These are phyloP conservation scores for Phytophthora rubi DNA, from an alignment of 352 stramenopile genomes.

Conservation along the genomic window DNA sequence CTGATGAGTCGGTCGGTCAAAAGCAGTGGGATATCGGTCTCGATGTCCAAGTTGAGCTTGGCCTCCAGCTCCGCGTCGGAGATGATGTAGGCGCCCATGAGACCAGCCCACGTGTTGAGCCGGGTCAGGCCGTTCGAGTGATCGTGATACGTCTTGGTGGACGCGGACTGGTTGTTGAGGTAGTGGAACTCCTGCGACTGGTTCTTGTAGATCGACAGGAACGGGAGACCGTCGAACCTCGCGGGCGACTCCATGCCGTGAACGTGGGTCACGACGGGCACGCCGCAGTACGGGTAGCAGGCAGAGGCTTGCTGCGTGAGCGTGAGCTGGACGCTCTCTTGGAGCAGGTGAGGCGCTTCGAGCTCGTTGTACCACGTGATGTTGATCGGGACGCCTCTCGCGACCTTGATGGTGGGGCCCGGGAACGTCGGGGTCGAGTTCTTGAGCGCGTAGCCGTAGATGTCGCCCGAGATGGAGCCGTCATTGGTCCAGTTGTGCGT, in stretches of 20 bases:
- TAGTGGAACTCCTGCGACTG: slow-evolving; percentile 53
- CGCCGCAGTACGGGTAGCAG: slow-evolving; percentile 66
- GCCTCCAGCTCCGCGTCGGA: slow-evolving; percentile 47
- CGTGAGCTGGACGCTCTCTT: slow-evolving; percentile 41
- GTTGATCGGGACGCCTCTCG: slow-evolving; percentile 37
- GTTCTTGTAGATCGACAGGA: slow-evolving; percentile 63
- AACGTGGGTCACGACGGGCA: slow-evolving; percentile 60
- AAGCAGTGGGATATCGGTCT: slow-evolving; percentile 59
- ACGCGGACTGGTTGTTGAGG: slow-evolving; percentile 65
- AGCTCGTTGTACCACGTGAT: slow-evolving; percentile 59
- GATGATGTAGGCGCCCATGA: slow-evolving; percentile 63
- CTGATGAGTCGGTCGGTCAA: slow-evolving; percentile 52
- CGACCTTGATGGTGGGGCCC: slow-evolving; percentile 47
- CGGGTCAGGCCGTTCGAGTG: slow-evolving; percentile 60
- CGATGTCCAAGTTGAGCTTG: slow-evolving; percentile 53
- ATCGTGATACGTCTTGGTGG: slow-evolving; percentile 68
- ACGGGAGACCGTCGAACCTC: slow-evolving; percentile 54
- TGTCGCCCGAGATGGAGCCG: slow-evolving; percentile 35
- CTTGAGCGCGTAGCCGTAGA: slow-evolving; percentile 50
- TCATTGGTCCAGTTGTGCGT: slow-evolving; percentile 48
- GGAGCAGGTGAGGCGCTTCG: slow-evolving; percentile 42
- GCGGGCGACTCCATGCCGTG: slow-evolving; percentile 59
- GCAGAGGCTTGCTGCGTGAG: slow-evolving; percentile 43
- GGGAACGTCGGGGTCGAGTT: slow-evolving; percentile 43
- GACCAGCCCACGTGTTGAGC: slow-evolving; percentile 66